Conservation (phyloP, 768 basidiomycete genomes). For the Suillus tomentosus region DNA sequence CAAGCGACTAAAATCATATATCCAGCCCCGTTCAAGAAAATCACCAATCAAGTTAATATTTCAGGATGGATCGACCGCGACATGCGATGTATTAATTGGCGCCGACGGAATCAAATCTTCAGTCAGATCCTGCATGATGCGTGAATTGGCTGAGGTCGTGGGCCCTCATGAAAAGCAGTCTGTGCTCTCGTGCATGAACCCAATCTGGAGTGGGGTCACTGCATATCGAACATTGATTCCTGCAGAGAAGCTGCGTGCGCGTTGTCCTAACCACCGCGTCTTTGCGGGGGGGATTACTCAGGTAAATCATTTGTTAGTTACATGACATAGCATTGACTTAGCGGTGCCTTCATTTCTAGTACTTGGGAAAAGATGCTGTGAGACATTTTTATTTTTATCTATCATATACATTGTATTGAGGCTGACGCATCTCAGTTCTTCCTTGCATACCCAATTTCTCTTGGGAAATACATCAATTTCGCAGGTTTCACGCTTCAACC, state of each 20-base stretch:
- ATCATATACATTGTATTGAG: neutral
- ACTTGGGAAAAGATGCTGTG: constrained; percentile 54
- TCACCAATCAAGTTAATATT: constrained; percentile 51
- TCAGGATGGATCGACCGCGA: constrained; percentile 58
- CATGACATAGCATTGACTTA: constrained; percentile 3
- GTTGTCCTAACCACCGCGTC: constrained; percentile 48
- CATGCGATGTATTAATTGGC: constrained; percentile 68
- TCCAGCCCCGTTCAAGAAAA: constrained; percentile 35
- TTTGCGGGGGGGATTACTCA: constrained; percentile 46
- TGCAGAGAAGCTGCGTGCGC: constrained; percentile 44
- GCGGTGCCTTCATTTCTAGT: constrained; percentile 38
- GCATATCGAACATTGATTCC: constrained; percentile 64
- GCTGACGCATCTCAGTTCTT: constrained; percentile 46
- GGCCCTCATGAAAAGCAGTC: constrained; percentile 42
- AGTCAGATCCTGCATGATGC: constrained; percentile 40
- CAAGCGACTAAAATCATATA: constrained; percentile 62
- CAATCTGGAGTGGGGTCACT: constrained; percentile 59
- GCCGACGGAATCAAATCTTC: constrained; percentile 70
- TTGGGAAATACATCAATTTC: constrained; percentile 61
- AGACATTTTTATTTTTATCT: constrained; percentile 19
- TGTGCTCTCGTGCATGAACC: constrained; percentile 46
- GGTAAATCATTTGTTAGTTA: constrained; percentile 34
- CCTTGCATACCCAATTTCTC: constrained; percentile 62
- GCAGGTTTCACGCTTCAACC: constrained; percentile 55
- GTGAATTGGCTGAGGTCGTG: constrained; percentile 33